Evolutionary conservation across 768 basidiomycete genomes (phyloP), one percentile per base, ranked within the genome.

Genomic region (Lactarius hengduanensis): DNA sequence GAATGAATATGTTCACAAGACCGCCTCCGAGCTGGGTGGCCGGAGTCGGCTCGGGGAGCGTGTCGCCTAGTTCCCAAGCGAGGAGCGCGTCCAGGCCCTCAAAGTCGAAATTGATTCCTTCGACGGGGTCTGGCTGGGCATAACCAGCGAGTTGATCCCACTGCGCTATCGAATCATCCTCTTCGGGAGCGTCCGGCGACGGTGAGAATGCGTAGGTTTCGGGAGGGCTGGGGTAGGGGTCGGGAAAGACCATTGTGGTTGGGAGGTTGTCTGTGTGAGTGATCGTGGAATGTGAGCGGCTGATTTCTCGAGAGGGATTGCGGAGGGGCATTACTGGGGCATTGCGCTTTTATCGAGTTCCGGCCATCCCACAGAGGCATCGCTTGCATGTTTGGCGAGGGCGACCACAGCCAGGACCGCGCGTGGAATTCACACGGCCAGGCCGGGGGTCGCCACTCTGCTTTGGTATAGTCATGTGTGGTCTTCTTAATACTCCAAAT

Each of bases 171-270:
- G 13, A 13, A 15, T 53, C 50, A 22, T 53, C 22, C 26, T 53
- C 50, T 53, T 53, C 15, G 50, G 26, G 50, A 15, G 6, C 13
- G 13, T 26, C 26, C 4, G 50, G 26, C 6, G 11, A 22, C 4
- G 22, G 50, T 3, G 26, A 13, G 50, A 16, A 28, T 1, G 13
- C 3, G 22, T 15, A 11, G 26, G 22, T 13, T 5, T 22, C 4
- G 13, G 26, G 47, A 22, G 47, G 50, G 43, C 20, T 4, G 50
- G 50, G 50, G 50, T 53, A 53, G 2, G 26, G 22, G 11, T 5
- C 13, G 26, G 50, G 50, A 53, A 53, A 53, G 22, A 53, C 50
- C 50, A 53, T 53, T 53, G 50, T 53, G 50, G 26, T 13, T 50
- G 22, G 11, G 47, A 50, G 11, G 22, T 26, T 50, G 22, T 20